phyloP scores from a whole-genome alignment of 371 early-diverging fungal species.

The Rhizopus delemar region DNA sequence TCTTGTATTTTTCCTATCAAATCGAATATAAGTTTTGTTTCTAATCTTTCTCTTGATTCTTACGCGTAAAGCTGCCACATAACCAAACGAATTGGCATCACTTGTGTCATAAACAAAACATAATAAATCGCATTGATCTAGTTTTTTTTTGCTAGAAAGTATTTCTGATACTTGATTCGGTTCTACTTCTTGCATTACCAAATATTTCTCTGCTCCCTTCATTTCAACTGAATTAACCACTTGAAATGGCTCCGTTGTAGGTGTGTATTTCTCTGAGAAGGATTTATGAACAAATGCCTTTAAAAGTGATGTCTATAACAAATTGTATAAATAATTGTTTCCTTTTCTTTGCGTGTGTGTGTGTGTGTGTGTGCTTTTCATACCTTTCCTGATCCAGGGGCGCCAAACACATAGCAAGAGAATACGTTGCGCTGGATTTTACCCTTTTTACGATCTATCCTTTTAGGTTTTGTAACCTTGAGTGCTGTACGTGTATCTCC shows the following conservation, averaged over 20 bases:
- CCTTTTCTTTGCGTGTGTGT: too few relatives aligned
- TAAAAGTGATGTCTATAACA: slow-evolving; percentile 73
- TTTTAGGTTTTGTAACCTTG: slow-evolving; percentile 64
- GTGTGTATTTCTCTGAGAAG: slow-evolving; percentile 71
- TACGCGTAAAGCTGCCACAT: slow-evolving; percentile 83
- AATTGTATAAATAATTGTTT: too few relatives aligned
- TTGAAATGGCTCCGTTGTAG: slow-evolving; percentile 75
- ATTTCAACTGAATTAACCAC: slow-evolving; percentile 95
- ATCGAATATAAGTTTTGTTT: background rate
- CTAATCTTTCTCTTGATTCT: slow-evolving; percentile 5
- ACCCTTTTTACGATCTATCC: slow-evolving; percentile 77
- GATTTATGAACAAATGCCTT: slow-evolving; percentile 82
- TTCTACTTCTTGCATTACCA: slow-evolving; percentile 94
- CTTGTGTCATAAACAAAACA: slow-evolving; percentile 94
- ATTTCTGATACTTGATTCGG: slow-evolving; percentile 76
- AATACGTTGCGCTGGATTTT: slow-evolving; percentile 87
- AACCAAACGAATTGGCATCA: slow-evolving; percentile 91
- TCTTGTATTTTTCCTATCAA: slow-evolving; percentile 72
- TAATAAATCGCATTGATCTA: slow-evolving; percentile 89
- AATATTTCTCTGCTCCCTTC: slow-evolving; percentile 89
- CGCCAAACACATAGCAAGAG: slow-evolving; percentile 92
- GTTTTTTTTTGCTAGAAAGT: slow-evolving; percentile 70
- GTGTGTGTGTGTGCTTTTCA: background rate
- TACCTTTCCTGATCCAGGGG: slow-evolving; percentile 91
- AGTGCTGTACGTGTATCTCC: slow-evolving; percentile 78